A percentile compares a stretch with the other conserved stretches of the same genome.
These are phyloP conservation scores for Trapa incisa DNA, from an alignment of 345 rosid genomes.

Conservation along the genomic window DNA sequence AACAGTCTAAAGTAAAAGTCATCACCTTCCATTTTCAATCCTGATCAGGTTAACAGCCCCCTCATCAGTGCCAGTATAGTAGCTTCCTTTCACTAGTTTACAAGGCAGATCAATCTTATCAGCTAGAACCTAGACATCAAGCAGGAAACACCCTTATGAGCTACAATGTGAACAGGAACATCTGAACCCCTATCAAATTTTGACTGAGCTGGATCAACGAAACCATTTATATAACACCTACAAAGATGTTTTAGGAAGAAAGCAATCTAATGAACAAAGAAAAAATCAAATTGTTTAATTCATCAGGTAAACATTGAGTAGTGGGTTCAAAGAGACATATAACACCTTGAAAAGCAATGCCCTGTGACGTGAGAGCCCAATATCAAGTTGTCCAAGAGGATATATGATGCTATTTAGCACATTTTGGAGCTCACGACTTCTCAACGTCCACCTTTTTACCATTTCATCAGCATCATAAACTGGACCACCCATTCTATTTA, in stretches of 20 bases:
- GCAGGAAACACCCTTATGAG: conserved; percentile 15
- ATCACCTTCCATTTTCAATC: conserved; percentile 61
- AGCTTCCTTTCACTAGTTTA: conserved; percentile 90
- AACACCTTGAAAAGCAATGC: conserved; percentile 93
- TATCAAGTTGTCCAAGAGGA: conserved; percentile 77
- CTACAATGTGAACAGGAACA: conserved; percentile 7
- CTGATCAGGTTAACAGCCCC: conserved; percentile 85
- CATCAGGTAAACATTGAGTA: not conserved
- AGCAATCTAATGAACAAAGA: not conserved
- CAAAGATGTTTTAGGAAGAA: not conserved
- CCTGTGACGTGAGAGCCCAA: conserved; percentile 93
- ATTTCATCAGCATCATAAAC: conserved; percentile 82
- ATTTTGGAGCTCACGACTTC: conserved; percentile 47
- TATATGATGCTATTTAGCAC: conserved; percentile 48
- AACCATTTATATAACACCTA: not conserved
- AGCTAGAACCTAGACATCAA: conserved; percentile 61
- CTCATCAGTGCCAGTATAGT: conserved; percentile 93
- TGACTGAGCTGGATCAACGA: not conserved
- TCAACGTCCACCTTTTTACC: conserved; percentile 54
- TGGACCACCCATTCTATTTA: conserved; percentile 80
- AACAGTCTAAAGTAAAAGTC: conserved; percentile 5
- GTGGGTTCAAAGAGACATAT: not conserved
- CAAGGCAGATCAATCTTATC: conserved; percentile 85
- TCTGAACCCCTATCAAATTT: not conserved
- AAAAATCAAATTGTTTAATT: not conserved